Conservation (phyloP, 164 flowering plant genomes). For the Litsea cubeba region DNA sequence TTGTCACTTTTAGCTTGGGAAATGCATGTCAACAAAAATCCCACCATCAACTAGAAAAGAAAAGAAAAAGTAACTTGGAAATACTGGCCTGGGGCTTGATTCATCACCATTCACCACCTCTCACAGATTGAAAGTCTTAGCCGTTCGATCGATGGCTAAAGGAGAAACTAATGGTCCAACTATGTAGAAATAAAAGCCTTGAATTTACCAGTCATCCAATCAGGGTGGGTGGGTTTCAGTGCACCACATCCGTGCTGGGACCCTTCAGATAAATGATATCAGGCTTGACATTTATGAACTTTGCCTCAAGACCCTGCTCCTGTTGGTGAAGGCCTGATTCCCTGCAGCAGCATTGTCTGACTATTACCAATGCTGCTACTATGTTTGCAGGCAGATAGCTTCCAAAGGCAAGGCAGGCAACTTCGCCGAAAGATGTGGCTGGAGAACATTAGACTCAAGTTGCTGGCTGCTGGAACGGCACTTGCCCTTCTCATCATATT, state of each 20-base stretch:
- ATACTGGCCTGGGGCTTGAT: no score
- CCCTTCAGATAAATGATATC: background rate
- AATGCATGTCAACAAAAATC: no score
- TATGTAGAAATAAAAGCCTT: background rate
- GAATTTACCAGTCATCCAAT: background rate
- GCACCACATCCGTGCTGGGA: background rate
- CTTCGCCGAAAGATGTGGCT: slow-evolving; percentile 93
- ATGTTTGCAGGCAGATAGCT: slow-evolving; percentile 76
- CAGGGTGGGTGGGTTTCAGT: background rate
- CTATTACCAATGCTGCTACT: background rate
- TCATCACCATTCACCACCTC: background rate
- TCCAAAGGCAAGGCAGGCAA: slow-evolving; percentile 97
- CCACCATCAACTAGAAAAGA: no score
- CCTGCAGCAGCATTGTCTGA: background rate
- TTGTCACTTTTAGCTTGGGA: no score
- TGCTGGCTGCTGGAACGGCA: slow-evolving; percentile 62
- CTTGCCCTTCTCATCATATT: slow-evolving; percentile 48
- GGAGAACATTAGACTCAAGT: slow-evolving; percentile 74
- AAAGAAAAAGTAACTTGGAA: no score
- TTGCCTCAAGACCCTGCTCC: background rate
- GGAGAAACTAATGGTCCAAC: background rate
- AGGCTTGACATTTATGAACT: background rate
- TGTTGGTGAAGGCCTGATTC: background rate
- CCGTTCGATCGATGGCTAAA: background rate
- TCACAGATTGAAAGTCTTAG: background rate